These are phyloP conservation scores for Rhizopogon vulgaris DNA, from an alignment of 768 basidiomycete species.

Conservation along the genomic window DNA sequence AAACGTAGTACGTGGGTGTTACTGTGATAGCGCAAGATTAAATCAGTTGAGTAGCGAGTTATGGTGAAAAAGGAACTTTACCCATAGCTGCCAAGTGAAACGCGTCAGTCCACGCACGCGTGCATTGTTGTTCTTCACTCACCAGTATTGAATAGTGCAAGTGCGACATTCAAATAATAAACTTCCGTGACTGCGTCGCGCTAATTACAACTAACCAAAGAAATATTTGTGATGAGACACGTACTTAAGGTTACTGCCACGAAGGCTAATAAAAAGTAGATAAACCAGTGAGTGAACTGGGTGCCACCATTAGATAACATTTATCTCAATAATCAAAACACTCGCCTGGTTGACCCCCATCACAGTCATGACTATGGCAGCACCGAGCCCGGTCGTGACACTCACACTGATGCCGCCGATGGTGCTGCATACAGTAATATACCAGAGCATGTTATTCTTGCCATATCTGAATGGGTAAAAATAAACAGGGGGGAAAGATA, in stretches of 20 bases:
- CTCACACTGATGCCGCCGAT: constrained; percentile 95
- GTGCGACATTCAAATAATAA: constrained; percentile 92
- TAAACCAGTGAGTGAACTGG: constrained; percentile 90
- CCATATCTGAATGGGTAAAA: constrained; percentile 51
- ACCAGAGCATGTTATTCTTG: constrained; percentile 91
- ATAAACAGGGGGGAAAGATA: constrained; percentile 2
- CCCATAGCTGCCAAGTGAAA: constrained; percentile 51
- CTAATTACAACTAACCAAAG: constrained; percentile 7
- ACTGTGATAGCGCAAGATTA: constrained; percentile 36
- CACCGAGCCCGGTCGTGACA: constrained; percentile 90
- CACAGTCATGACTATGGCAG: constrained; percentile 79
- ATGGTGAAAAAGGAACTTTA: constrained; percentile 26
- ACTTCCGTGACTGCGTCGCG: constrained; percentile 69
- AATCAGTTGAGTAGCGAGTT: constrained; percentile 9
- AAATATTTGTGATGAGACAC: constrained; percentile 20
- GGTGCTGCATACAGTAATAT: constrained; percentile 91
- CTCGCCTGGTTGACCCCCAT: constrained; percentile 73
- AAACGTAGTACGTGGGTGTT: constrained; percentile 83
- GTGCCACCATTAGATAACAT: not conserved
- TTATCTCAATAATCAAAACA: constrained; percentile 2
- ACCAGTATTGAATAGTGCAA: constrained; percentile 93
- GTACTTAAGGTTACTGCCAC: constrained; percentile 74
- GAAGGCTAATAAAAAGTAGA: constrained; percentile 81
- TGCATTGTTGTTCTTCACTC: constrained; percentile 16
- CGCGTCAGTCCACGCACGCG: not conserved